Evolutionary conservation across 78 protist genomes (phyloP).

Genomic region (Guillardia theta): DNA sequence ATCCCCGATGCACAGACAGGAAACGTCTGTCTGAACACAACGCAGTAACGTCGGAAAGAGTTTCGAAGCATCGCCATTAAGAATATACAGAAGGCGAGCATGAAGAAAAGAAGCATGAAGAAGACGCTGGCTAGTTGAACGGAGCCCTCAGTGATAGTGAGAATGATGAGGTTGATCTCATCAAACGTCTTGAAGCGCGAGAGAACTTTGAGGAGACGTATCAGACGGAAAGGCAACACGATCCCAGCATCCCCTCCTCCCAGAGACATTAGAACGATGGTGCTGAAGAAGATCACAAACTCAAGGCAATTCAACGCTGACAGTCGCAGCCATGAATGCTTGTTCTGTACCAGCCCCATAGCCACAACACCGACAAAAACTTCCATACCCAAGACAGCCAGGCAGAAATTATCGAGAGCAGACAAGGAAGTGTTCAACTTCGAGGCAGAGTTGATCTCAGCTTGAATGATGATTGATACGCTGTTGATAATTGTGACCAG

Average conservation of each 20-base stretch:
- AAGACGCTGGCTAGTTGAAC: not conserved
- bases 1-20: not conserved
- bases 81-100: not conserved
- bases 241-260: not conserved
- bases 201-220: not conserved
- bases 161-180: not conserved
- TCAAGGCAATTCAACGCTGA: not conserved
- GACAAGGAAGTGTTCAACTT: not conserved
- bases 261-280: not conserved
- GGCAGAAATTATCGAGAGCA: not conserved
- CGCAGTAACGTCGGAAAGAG: not conserved
- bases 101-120: not conserved
- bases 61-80: not conserved
- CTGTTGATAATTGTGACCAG: not conserved
- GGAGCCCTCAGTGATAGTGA: not conserved
- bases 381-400: not conserved
- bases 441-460: not conserved
- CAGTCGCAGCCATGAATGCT: not conserved
- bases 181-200: not conserved
- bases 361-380: not conserved
- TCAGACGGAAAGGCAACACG: not conserved
- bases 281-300: not conserved
- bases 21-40: not conserved
- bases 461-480: not conserved
- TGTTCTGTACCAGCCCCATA: not conserved